Evolutionary conservation across 352 stramenopile species (phyloP).

Genomic region (Thalassiosira hispida): DNA sequence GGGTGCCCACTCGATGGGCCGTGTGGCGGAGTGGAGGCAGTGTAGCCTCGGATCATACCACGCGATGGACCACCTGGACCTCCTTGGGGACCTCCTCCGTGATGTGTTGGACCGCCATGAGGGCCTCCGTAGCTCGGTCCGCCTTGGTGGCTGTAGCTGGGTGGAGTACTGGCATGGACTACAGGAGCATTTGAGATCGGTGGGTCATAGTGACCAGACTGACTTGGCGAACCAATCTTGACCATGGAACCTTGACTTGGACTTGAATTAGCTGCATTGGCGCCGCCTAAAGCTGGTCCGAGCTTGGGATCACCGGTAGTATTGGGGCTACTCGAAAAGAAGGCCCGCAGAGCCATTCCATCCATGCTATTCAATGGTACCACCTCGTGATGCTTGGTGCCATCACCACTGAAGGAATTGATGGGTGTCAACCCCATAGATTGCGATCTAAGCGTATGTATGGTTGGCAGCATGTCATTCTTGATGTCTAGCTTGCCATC

Average conservation of each 20-base stretch:
- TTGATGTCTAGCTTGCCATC: not conserved
- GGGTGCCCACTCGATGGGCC: constrained; percentile 3
- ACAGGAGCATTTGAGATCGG: constrained; percentile 2
- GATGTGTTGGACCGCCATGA: not conserved
- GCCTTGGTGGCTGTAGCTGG: not conserved
- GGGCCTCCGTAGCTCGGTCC: too few relatives aligned
- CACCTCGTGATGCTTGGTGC: not conserved
- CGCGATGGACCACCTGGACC: too few relatives aligned
- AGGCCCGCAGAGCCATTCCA: constrained; percentile 29
- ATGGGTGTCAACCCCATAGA: constrained; percentile 48
- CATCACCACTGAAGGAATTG: constrained; percentile 39
- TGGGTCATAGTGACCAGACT: not conserved
- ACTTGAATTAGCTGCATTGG: not conserved
- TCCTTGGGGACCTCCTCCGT: not conserved
- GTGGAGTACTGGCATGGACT: constrained; percentile 7
- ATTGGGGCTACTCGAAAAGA: constrained; percentile 36
- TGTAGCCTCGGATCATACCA: not conserved
- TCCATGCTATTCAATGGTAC: constrained; percentile 33
- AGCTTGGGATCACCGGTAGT: constrained; percentile 2
- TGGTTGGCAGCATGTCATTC: constrained; percentile 14
- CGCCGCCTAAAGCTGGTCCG: not conserved
- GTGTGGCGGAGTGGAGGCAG: not conserved
- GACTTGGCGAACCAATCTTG: not conserved
- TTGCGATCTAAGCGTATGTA: constrained; percentile 37
- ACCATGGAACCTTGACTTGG: not conserved